Evolutionary conservation across 140 eudicot species (phyloP), one percentile per base, ranked within the genome.

Genomic region (Erigeron philadelphicus): DNA sequence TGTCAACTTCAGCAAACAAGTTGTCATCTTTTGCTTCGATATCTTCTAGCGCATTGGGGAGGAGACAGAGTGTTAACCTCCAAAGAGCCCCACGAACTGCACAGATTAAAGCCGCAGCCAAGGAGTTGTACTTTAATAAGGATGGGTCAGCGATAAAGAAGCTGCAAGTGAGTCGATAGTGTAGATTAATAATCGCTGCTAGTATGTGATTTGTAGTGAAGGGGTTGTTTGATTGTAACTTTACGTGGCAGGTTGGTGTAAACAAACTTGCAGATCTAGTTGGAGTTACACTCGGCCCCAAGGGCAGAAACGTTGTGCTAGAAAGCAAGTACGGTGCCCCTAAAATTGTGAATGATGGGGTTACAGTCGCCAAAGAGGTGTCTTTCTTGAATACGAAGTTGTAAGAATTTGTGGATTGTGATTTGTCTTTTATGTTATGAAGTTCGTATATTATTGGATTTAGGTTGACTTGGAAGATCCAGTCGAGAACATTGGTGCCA

Each of bases 251-350:
- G 95, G 80, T 8, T 87, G 97, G 97, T 63, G 97, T 90, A 50
- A 87, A 90, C 85, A 90, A 87, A 71, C 95, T 87, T 67, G 95
- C 97, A 5, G 95, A 90, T 80, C 75, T 90, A 44, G 95, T 90
- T 68, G 97, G 97, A 23, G 95, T 90, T 48, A 87, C 97, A 76
- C 97, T 90, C 56, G 95, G 97, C 25, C 97, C 97, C 42, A 90
- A 90, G 68, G 97, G 93, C 7, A 81, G 95, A 72, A 90, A 90
- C 71, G 97, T 90, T 45, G 95, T 90, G 72, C 80, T 90, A 12
- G 97, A 90, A 79, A 85, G 86, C 89, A 90, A 87, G 70, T 90
- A 90, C 75, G 90, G 95, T 46, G 76, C 97, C 41, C 95, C 97
- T 9, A 90, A 90, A 78, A 90, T 90, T 48, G 93, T 90, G 17